Conservation (phyloP, 2,329 filamentous ascomycete species). For the Talaromyces islandicus region DNA sequence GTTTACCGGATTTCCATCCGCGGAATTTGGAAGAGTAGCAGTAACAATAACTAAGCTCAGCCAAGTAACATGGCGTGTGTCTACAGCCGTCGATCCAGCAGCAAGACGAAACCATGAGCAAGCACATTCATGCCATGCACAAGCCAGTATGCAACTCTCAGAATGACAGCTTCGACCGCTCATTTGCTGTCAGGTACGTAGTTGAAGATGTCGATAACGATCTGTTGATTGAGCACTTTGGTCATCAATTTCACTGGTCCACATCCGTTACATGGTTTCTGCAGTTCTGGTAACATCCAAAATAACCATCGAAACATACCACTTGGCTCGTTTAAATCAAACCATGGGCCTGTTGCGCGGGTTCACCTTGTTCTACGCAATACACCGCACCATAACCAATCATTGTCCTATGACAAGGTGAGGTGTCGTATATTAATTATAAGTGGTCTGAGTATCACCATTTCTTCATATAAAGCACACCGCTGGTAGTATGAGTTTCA, state of each 20-base stretch:
- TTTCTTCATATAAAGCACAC: background rate
- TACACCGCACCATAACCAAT: background rate
- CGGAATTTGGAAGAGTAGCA: background rate
- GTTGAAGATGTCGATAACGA: background rate
- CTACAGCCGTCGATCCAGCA: background rate
- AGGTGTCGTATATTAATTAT: background rate
- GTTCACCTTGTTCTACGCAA: background rate
- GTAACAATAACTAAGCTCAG: background rate
- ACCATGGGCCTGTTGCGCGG: background rate
- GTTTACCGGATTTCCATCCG: background rate
- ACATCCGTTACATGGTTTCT: background rate
- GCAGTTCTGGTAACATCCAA: background rate
- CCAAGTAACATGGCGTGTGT: background rate
- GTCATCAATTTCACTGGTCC: background rate
- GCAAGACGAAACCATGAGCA: background rate
- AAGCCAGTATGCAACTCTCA: background rate
- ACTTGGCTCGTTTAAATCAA: background rate
- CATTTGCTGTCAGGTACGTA: background rate
- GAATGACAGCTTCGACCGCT: background rate
- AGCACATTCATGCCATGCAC: background rate
- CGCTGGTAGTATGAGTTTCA: background rate
- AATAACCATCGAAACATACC: background rate
- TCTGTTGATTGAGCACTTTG: background rate
- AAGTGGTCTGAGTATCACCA: background rate
- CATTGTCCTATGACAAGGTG: background rate